phyloP scores from a whole-genome alignment of 371 early-diverging fungal species.

The Aphelidium insulamus region DNA sequence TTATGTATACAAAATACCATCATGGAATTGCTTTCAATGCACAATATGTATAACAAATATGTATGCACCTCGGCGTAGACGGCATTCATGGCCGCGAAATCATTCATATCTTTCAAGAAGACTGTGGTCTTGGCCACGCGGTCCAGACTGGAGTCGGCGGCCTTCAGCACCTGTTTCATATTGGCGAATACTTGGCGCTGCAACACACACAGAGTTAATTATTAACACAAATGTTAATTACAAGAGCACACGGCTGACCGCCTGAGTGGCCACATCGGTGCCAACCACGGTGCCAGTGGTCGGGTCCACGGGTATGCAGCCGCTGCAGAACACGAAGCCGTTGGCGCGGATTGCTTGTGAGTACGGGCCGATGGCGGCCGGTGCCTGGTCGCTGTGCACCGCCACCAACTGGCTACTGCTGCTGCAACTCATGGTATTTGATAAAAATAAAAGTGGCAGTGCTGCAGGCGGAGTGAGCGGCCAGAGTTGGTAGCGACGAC shows the following conservation, averaged over 20 bases:
- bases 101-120: conserved; percentile 69
- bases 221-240: neutral
- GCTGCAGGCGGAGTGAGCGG: no score
- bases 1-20: conserved; percentile 1
- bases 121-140: conserved; percentile 79
- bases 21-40: no score
- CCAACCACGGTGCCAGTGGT: conserved; percentile 29
- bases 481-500: no score
- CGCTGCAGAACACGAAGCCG: conserved; percentile 62
- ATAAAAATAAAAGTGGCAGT: no score
- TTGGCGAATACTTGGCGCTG: conserved; percentile 48
- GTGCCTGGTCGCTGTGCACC: conserved; percentile 31
- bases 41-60: no score
- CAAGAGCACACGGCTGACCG: conserved; percentile 10
- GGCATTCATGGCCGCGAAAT: conserved; percentile 65
- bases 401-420: no score
- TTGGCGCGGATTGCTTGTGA: conserved; percentile 68
- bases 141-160: conserved; percentile 41
- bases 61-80: conserved; percentile 49
- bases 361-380: conserved; percentile 72
- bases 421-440: no score
- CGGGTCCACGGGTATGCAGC: conserved; percentile 47
- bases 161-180: conserved; percentile 47
- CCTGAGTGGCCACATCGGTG: conserved; percentile 42
- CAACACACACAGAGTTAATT: no score